Base-by-base conservation (phyloP, 768 basidiomycete genomes). In the Leccinum arenicola region DNA sequence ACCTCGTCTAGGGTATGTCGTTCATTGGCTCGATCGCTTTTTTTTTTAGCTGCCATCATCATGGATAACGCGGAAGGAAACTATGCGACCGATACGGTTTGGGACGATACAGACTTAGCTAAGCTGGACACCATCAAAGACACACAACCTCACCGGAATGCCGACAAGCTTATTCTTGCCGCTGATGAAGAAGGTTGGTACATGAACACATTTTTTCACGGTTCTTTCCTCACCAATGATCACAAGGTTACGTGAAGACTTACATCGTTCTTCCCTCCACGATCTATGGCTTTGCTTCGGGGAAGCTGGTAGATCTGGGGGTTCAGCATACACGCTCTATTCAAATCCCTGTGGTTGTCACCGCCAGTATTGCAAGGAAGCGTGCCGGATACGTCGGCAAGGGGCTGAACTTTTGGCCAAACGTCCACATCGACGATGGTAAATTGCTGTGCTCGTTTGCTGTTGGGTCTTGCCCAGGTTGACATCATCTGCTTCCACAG, bases 321-420 rank as follows among this genome's bases (percentile, higher is more conserved):
- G 17, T 58, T 6, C 77, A 82, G 40, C 83, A 89, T 62, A 62
- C 73, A 0, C 73, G 80, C 51, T 88, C 88, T 0, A 70, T 77
- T 10, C 85, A 86, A 58, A 78, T 89, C 12, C 87, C 87, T 3
- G 12, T 31, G 3, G 64, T 83, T 1, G 75, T 87, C 61, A 66
- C 70, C 6, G 78, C 76, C 0, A 63, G 79, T 17, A 60, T 86
- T 27, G 72, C 65, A 54, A 77, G 88, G 45, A 81, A 80, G 6
- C 77, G 78, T n/a, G 84, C 76, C 0, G 86, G 85, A 15, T 73
- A 84, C 66, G 75, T 88, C 9, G 87, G 86, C 0, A 60, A 76
- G 49, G 88, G 89, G 2, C 73, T 78, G 65, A 85, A 87, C 53
- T 45, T 83, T 5, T 89, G 87, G 88, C 78, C 81, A 0, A 80